Evolutionary conservation across 2,329 filamentous ascomycete genomes (phyloP), one percentile per base, ranked within the genome.

Genomic region (Trichoderma lentiforme): DNA sequence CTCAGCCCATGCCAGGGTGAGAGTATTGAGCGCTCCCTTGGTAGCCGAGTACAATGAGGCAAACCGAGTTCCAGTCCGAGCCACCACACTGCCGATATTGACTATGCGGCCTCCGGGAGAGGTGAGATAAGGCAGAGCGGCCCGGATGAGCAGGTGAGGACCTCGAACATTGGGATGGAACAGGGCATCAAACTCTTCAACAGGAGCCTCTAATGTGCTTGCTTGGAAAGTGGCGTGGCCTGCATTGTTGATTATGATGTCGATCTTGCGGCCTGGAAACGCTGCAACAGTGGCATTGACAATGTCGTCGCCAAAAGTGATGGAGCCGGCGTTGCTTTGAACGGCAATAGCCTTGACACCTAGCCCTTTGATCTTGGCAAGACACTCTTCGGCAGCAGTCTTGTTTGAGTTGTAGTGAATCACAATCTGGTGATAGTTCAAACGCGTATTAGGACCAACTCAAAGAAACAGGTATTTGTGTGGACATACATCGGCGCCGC

Each of bases 1-100:
- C 77, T 89, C 90, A 47, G 86, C 83, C 73, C 90, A 78, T 2
- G 85, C 80, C 12, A 87, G 83, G 0, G 84, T 84, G 80, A 90
- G 84, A 76, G 89, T 86, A 76, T 90, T 88, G 57, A 91, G 83
- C 6, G 88, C 86, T 61, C 86, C 88, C 76, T 91, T 91, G 58
- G 85, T 87, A 1, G 84, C 80, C 14, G 81, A 81, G 76, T 90
- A 91, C 4, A 88, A 73, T 0, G 85, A 82, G n/a, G 80, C 70
- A 2, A 88, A 89, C 7, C 43, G 80, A 3, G 77, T 79, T 2
- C 81, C 83, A 3, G 79, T 76, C 11, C 74, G 76, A 36, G 78
- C 80, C n/a, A 82, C 74, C 15, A 78, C 78, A 0, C 86, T 87
- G 3, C 85, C 86, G 73, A 89, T 79, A 68, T 89, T 82, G 73